Evolutionary conservation across 2,329 filamentous ascomycete species (phyloP).

Genomic region (Botrytis galanthina): DNA sequence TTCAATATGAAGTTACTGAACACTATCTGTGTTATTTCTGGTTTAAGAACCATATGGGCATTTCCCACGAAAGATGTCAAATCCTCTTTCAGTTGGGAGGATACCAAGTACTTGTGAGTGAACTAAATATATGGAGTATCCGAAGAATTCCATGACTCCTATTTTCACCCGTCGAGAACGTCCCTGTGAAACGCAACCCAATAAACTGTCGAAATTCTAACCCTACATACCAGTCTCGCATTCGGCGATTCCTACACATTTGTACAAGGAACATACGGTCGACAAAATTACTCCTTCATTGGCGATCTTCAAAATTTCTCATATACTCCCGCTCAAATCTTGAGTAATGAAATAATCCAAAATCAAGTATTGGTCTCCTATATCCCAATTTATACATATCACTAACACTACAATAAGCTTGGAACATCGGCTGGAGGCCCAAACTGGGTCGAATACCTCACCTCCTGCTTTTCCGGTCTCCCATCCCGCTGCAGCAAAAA

Average conservation of each 20-base stretch:
- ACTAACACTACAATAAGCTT: not conserved
- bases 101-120: conserved; percentile 18
- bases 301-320: conserved; percentile 49
- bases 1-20: conserved; percentile 14
- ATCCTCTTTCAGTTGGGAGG: conserved; percentile 10
- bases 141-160: not conserved
- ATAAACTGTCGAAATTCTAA: not conserved
- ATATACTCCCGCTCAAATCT: conserved; percentile 45
- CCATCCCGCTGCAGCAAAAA: conserved; percentile 46
- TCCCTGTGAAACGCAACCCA: no score
- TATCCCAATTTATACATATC: conserved; percentile 33
- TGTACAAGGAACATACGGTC: conserved; percentile 52
- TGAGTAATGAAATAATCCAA: conserved; percentile 50
- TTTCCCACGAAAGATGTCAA: not conserved
- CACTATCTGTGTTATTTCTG: not conserved
- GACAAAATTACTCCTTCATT: conserved; percentile 53
- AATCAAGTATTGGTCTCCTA: conserved; percentile 40
- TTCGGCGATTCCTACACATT: conserved; percentile 54
- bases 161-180: not conserved
- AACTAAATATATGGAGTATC: not conserved
- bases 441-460: conserved; percentile 54
- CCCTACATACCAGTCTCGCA: conserved; percentile 39
- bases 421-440: conserved; percentile 16
- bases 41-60: not conserved
- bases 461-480: conserved; percentile 48